A percentile compares a stretch with the other conserved stretches of the same genome.
Evolutionary conservation across 176 grass and related monocot genomes (phyloP).

Genomic region (Olyra latifolia): DNA sequence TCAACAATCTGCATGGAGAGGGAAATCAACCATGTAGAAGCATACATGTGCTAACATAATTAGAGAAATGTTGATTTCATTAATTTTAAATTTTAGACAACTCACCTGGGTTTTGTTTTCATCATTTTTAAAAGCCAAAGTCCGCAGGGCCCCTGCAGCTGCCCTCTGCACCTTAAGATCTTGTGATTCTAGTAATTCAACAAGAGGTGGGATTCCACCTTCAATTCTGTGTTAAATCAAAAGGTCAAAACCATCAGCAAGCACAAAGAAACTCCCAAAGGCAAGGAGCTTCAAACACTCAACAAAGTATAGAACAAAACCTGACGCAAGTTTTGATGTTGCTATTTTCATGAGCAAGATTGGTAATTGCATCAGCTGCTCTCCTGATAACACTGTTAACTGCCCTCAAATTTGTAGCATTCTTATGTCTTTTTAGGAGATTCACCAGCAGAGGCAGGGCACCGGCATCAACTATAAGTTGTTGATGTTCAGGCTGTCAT

Average conservation of each 20-base stretch:
- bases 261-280: background rate
- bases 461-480: constrained; percentile 97
- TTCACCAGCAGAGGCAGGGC: constrained; percentile 85
- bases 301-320: constrained; percentile 41
- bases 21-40: background rate
- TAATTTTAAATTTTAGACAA: constrained; percentile 23
- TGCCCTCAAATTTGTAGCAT: constrained; percentile 56
- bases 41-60: background rate
- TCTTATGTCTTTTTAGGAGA: constrained; percentile 84
- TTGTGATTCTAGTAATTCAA: constrained; percentile 86
- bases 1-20: constrained; percentile 77
- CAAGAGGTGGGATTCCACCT: constrained; percentile 96
- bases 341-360: constrained; percentile 99
- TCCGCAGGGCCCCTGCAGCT: constrained; percentile 90
- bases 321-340: constrained; percentile 97
- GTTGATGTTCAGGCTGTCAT: constrained; percentile 97
- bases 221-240: constrained; percentile 70
- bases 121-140: constrained; percentile 99
- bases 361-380: constrained; percentile 99
- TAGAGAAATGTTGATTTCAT: background rate
- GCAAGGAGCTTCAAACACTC: background rate
- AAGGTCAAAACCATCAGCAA: constrained; percentile 43
- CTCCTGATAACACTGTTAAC: constrained; percentile 93
- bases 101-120: constrained; percentile 91
- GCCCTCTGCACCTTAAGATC: constrained; percentile 99